Conservation (phyloP, 2,329 filamentous ascomycete species). For the Ascochyta viciae-villosae region DNA sequence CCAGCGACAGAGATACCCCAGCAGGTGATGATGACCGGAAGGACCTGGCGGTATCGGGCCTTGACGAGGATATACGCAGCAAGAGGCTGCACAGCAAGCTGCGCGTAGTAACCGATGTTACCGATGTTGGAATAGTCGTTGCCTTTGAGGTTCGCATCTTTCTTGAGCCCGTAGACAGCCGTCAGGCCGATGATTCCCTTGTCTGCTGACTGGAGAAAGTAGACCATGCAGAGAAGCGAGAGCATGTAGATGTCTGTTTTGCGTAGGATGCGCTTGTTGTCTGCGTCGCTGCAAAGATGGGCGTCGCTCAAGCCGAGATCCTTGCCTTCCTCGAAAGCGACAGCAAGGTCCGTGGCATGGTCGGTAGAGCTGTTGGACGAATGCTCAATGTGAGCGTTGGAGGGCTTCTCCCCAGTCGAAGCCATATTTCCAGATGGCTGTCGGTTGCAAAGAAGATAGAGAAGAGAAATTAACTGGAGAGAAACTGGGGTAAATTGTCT, state of each 20-base stretch:
- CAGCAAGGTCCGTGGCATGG: constrained; percentile 10
- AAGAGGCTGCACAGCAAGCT: constrained; percentile 60
- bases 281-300: constrained; percentile 29
- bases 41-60: constrained; percentile 37
- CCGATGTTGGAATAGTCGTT: constrained; percentile 58
- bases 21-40: constrained; percentile 48
- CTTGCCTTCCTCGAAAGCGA: constrained; percentile 31
- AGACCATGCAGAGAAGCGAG: constrained; percentile 34
- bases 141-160: constrained; percentile 47
- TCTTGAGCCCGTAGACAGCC: constrained; percentile 60
- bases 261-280: constrained; percentile 31
- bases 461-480: constrained; percentile 10
- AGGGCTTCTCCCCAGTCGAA: constrained; percentile 24
- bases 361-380: constrained; percentile 19
- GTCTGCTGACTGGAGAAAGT: constrained; percentile 50
- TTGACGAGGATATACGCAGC: constrained; percentile 59
- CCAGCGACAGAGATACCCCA: constrained; percentile 55
- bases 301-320: constrained; percentile 22
- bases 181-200: constrained; percentile 60
- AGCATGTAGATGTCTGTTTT: constrained; percentile 34
- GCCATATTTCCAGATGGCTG: constrained; percentile 20
- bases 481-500: constrained; percentile 15
- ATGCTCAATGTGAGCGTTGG: constrained; percentile 17
- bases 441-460: neutral
- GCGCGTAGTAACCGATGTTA: constrained; percentile 58